Base-by-base conservation (phyloP, 805 yeast species). In the Candida ovalis region DNA sequence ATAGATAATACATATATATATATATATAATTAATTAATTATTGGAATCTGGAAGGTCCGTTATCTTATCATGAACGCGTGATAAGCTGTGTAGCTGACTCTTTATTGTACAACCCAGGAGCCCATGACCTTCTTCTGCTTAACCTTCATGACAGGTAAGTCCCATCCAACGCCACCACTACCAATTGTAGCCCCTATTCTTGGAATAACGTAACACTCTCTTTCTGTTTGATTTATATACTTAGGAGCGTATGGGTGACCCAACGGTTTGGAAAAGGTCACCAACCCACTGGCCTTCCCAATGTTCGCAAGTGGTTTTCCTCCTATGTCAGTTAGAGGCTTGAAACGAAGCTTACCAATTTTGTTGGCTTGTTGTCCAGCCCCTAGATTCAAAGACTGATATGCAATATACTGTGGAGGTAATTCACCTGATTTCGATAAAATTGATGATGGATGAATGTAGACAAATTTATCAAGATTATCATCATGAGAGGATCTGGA, bases 161-260 rank as follows among this genome's bases (percentile, higher is more conserved):
- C 97, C 96, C 97, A 92, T 8, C 96, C 96, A 24, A 85, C 74
- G 21, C 88, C 87, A 19, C 96, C 97, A 37, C 82, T 76, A 10
- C 96, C 96, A 39, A 84, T 73, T 6, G 82, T 76, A 10, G 95
- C 91, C 3, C 97, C 97, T 61, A 87, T 81, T 47, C 97, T 71
- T 1, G 98, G 97, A 44, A 89, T 83, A 15, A 91, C 97, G 69
- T 88, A 91, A 57, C 95, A 88, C 59, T 86, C 91, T 55, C 97
- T 73, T 58, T 84, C 85, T 2, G 82, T 78, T 0, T 86, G 70
- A 3, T 81, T 71, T 15, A 87, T 59, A 53, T 76, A 72, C 59
- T 84, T 84, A 1, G 96, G 95, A 1, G 89, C 95, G 60, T 88
- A 81, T 2, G 97, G 96, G 47, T 88, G 86, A 0, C 96, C 96